Evolutionary conservation across 2,329 filamentous ascomycete species (phyloP).

Genomic region (Aspergillus sp.): DNA sequence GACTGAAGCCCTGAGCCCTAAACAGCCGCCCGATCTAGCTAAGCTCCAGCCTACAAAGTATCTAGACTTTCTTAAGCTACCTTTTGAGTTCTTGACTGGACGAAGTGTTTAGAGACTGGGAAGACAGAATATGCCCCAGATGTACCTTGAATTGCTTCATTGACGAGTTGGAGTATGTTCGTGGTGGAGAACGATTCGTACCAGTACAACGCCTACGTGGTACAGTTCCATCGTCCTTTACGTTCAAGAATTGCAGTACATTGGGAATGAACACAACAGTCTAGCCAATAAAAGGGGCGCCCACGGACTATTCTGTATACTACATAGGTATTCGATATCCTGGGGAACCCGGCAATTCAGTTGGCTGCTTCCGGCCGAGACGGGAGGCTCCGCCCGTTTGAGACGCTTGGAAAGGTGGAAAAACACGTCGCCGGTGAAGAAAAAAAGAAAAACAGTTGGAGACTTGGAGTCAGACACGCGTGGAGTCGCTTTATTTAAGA

Average conservation of each 20-base stretch:
- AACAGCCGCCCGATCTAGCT: neutral
- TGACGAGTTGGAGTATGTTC: neutral
- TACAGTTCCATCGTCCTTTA: neutral
- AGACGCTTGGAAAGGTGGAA: neutral
- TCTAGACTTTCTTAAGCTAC: neutral
- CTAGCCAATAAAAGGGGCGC: neutral
- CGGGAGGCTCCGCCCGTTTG: slow-evolving; percentile 2
- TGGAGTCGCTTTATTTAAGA: neutral
- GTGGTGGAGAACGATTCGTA: neutral
- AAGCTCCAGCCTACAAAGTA: neutral
- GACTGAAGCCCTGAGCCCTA: slow-evolving; percentile 19
- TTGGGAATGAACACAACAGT: neutral
- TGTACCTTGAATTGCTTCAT: neutral
- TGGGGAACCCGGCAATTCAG: neutral
- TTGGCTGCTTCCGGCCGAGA: neutral
- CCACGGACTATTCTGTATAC: neutral
- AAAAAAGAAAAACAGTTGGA: neutral
- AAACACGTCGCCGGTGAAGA: neutral
- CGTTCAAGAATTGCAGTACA: neutral
- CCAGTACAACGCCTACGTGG: neutral
- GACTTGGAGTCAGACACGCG: neutral
- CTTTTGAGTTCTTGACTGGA: neutral
- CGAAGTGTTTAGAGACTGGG: neutral
- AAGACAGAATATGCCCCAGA: neutral
- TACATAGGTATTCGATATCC: neutral